These are phyloP conservation scores for Lasiodiplodia hormozganensis DNA, from an alignment of 2,329 filamentous ascomycete species.

Conservation along the genomic window DNA sequence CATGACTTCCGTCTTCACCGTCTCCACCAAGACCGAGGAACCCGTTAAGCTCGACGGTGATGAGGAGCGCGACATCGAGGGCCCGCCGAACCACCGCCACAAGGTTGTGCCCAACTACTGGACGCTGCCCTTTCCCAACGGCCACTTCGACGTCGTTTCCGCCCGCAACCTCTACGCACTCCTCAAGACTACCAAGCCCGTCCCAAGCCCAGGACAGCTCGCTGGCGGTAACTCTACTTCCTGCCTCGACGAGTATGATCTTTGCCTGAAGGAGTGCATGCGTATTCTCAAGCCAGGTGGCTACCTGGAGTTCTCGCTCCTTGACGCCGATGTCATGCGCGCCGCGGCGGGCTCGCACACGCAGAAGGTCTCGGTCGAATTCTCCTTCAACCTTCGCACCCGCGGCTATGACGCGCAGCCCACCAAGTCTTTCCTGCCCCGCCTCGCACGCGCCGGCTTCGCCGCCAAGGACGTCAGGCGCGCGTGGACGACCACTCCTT, in stretches of 20 bases:
- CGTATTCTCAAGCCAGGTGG: slow-evolving; percentile 92
- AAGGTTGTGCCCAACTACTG: slow-evolving; percentile 79
- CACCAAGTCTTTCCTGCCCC: slow-evolving; percentile 79
- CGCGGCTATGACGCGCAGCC: slow-evolving; percentile 88
- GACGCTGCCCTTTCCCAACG: slow-evolving; percentile 82
- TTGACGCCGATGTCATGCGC: slow-evolving; percentile 90
- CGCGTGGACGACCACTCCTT: slow-evolving; percentile 87
- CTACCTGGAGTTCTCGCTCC: slow-evolving; percentile 86
- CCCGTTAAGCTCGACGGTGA: slow-evolving; percentile 45
- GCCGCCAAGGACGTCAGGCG: slow-evolving; percentile 70
- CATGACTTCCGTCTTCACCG: slow-evolving; percentile 85
- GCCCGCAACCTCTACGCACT: slow-evolving; percentile 85
- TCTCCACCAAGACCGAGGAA: slow-evolving; percentile 65
- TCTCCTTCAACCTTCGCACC: slow-evolving; percentile 86
- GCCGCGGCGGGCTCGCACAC: slow-evolving; percentile 80
- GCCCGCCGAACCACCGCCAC: slow-evolving; percentile 86
- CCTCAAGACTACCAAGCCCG: slow-evolving; percentile 71
- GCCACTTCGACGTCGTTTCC: slow-evolving; percentile 90
- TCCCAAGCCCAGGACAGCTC: slow-evolving; percentile 39
- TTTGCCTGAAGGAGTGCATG: slow-evolving; percentile 83
- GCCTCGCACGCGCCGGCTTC: slow-evolving; percentile 79
- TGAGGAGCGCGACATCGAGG: slow-evolving; percentile 63
- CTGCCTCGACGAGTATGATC: slow-evolving; percentile 80
- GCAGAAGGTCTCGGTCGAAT: slow-evolving; percentile 86
- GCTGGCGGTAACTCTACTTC: neutral